Percentiles rank a stretch among this genome's conserved stretches.
Evolutionary conservation across 2,329 filamentous ascomycete species (phyloP).

Genomic region (Diaporthe helianthi): DNA sequence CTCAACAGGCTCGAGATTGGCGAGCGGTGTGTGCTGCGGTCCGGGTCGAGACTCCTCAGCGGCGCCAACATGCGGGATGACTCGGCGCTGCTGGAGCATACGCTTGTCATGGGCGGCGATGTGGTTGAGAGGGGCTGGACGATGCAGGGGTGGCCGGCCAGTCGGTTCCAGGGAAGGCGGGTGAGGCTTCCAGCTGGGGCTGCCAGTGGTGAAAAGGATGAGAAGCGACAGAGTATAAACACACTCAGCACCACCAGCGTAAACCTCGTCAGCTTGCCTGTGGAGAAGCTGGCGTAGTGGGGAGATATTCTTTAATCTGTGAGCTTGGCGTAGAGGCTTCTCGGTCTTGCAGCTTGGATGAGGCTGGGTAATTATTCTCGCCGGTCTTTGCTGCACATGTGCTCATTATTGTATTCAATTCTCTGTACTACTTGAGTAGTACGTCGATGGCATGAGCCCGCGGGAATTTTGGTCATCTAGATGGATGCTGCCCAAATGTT

Average conservation of each 20-base stretch:
- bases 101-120: slow-evolving; percentile 63
- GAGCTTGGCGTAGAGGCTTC: neutral
- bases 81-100: slow-evolving; percentile 63
- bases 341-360: neutral
- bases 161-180: slow-evolving; percentile 44
- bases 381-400: neutral
- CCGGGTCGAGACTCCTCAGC: slow-evolving; percentile 58
- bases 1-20: slow-evolving; percentile 59
- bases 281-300: neutral
- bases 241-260: neutral
- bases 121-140: slow-evolving; percentile 57
- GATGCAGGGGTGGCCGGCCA: slow-evolving; percentile 63
- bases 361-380: neutral
- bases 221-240: neutral
- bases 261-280: neutral
- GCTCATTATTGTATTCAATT: neutral
- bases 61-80: slow-evolving; percentile 61
- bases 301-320: too few species aligned
- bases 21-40: slow-evolving; percentile 58
- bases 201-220: neutral
- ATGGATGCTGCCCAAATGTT: neutral
- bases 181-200: neutral
- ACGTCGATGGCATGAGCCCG: neutral
- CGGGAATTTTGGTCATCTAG: neutral
- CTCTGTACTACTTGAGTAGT: slow-evolving; percentile 5